Evolutionary conservation across 441 rosid genomes (phyloP), one percentile per base, ranked within the genome.

Genomic region (Kokia cookei): DNA sequence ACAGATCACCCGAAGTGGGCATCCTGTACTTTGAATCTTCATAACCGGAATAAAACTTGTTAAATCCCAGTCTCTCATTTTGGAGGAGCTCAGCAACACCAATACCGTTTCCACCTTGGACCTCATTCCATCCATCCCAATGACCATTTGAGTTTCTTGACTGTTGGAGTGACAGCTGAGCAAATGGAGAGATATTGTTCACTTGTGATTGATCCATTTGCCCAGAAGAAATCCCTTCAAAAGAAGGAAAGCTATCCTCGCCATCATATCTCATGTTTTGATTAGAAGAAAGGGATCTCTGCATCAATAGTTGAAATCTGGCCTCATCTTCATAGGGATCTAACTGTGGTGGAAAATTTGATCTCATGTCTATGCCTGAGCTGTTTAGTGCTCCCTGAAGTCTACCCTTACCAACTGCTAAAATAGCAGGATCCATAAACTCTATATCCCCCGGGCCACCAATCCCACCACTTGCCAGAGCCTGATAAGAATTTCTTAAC

Each of bases 381-480:
- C 79, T 87, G 77, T 75, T 84, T 77, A 86, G 82, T 73, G 87
- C 91, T 24, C 87, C 83, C 37, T 83, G 93, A 78, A 80, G 85
- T 65, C 86, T 86, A 71, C 90, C 98, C 87, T 87, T 88, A 62
- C 99, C 98, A 83, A 95, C 96, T 19, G 97, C 98, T 81, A 94
- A 82, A 73, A 95, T 93, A 73, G 97, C 98, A 80, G 98, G 98
- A 84, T 95, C 99, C 80, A 84, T 85, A 82, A 91, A 93, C 69
- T 91, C 98, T 69, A 91, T 79, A 77, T 95, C 96, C 17, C 83
- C 86, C 54, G 77, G 69, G 71, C 86, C 73, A 66, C 85, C 81
- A 65, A 71, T 54, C 74, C 76, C 85, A 65, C 87, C 91, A 78
- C 79, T 62, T 17, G 76, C 74, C 40, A 79, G 85, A 54, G 80